Conservation (phyloP, 805 yeast genomes). For the Yamadazyma nakazawae region DNA sequence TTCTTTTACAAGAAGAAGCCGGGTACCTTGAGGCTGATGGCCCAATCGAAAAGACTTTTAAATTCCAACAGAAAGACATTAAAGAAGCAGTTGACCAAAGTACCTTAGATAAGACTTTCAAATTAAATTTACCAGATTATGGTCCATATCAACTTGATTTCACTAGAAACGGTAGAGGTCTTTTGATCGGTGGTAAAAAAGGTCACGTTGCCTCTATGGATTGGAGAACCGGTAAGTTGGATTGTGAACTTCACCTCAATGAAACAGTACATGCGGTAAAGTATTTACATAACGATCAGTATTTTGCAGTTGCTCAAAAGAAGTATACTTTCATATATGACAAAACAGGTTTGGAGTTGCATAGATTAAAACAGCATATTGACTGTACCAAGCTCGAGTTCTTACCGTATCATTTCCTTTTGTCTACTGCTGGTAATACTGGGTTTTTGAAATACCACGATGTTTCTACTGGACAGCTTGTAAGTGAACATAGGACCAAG, state of each 20-base stretch:
- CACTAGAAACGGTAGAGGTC: conserved; percentile 81
- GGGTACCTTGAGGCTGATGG: conserved; percentile 92
- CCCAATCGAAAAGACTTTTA: conserved; percentile 86
- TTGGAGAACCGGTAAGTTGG: conserved; percentile 84
- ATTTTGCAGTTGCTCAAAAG: conserved; percentile 95
- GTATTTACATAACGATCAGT: conserved; percentile 88
- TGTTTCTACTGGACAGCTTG: conserved; percentile 86
- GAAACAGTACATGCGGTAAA: conserved; percentile 92
- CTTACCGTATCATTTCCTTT: conserved; percentile 85
- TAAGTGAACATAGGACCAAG: conserved; percentile 80
- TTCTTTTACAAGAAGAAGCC: conserved; percentile 75
- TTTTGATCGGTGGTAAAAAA: conserved; percentile 81
- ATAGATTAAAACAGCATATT: conserved; percentile 83
- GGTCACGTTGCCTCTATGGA: conserved; percentile 97
- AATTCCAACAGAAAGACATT: conserved; percentile 79
- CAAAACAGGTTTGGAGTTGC: conserved; percentile 86
- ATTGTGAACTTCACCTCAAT: conserved; percentile 77
- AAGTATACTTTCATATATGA: conserved; percentile 92
- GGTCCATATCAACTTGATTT: conserved; percentile 87
- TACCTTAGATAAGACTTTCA: conserved; percentile 73
- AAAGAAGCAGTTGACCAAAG: conserved; percentile 68
- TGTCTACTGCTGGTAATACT: conserved; percentile 85
- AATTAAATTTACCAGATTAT: conserved; percentile 66
- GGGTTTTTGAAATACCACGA: conserved; percentile 92
- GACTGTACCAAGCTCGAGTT: conserved; percentile 83